Evolutionary conservation across 768 basidiomycete species (phyloP), one percentile per base, ranked within the genome.

Genomic region (Boletus bicolor): DNA sequence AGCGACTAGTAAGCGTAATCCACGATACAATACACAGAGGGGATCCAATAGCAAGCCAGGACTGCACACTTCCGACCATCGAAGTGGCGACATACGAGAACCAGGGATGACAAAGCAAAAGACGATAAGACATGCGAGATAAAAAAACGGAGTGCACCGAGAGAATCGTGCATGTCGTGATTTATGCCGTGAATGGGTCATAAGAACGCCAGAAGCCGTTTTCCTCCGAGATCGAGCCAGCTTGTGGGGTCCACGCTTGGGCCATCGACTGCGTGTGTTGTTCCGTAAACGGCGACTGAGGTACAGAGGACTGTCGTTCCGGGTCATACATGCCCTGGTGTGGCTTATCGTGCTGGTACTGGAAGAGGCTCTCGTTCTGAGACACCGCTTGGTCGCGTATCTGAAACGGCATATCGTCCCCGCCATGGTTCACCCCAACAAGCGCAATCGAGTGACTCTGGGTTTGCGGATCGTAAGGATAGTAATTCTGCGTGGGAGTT

Each of bases 131-230:
- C 21, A 47, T 26, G 34, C 19, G 17, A 38, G 47, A 28, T 28
- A 44, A 19, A 41, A 39, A 36, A 37, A 34, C 17, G 7, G 12
- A 45, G n/a, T 12, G 8, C 55, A 39, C n/a, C 17, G 10, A 36
- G 35, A 35, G 26, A 42, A 46, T 52, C 49, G 12, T 43, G 44
- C n/a, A 21, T 6, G 32, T 56, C 46, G 21, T 54, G 42, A 56
- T 10, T 57, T 54, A 69, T 46, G 61, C 34, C 51, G 66, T 49
- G 48, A 66, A 70, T 9, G 56, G 57, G 12, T 68, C 66, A 51
- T 66, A 69, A 37, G 65, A 9, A 37, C 60, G 68, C 68, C 68
- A 69, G 45, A 63, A 70, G 26, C 56, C 45, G 34, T 17, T 37
- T 30, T 61, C 64, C 19, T 68, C 64, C 14, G 60, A 44, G 11